Percentiles rank a stretch among this genome's conserved stretches.
Evolutionary conservation across 441 rosid species (phyloP).

Genomic region (Gossypium davidsonii): DNA sequence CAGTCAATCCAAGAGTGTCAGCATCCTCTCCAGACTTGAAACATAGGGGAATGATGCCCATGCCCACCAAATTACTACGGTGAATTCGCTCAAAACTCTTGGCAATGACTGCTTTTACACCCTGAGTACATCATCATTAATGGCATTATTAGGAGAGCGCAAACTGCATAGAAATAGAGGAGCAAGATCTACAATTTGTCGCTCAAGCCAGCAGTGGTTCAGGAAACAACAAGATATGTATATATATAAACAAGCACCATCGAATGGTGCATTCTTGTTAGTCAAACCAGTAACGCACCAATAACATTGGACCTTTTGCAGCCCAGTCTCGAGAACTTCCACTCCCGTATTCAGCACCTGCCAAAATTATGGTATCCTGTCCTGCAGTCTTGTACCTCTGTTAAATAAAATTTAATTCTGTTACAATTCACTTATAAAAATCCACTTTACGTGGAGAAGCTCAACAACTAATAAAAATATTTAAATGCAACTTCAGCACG

Average conservation of each 20-base stretch:
- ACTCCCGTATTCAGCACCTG: slow-evolving; percentile 92
- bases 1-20: slow-evolving; percentile 69
- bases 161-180: neutral
- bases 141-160: neutral
- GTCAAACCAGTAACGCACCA: slow-evolving; percentile 35
- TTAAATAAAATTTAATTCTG: slow-evolving; percentile 9
- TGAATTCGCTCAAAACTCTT: slow-evolving; percentile 94
- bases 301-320: slow-evolving; percentile 92
- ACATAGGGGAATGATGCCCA: slow-evolving; percentile 82
- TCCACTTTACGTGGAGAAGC: neutral
- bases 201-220: neutral
- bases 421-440: slow-evolving; percentile 7
- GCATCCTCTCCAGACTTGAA: slow-evolving; percentile 85
- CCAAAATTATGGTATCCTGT: slow-evolving; percentile 62
- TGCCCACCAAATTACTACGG: slow-evolving; percentile 84
- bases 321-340: slow-evolving; percentile 99
- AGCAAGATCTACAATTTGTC: slow-evolving; percentile 21
- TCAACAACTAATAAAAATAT: neutral
- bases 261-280: slow-evolving; percentile 1
- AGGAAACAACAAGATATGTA: neutral
- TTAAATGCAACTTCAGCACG: neutral
- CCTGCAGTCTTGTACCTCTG: slow-evolving; percentile 77
- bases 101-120: slow-evolving; percentile 86
- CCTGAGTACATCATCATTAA: slow-evolving; percentile 33
- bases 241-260: neutral